These are phyloP conservation scores for Penicillium salamii DNA, from an alignment of 495 filamentous ascomycete species.

Conservation along the genomic window DNA sequence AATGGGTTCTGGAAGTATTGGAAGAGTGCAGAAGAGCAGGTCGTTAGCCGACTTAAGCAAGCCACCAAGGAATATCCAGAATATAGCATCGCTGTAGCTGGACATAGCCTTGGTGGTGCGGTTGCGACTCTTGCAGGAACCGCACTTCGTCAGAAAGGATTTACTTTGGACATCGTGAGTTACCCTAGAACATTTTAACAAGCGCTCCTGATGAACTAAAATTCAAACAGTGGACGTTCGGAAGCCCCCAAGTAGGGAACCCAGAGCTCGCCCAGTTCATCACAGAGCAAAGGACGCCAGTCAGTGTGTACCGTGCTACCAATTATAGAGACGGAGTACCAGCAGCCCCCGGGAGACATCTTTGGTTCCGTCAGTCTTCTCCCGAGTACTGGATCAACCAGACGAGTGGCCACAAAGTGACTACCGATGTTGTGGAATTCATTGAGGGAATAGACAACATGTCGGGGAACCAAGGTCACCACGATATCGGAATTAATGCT, in stretches of 20 bases:
- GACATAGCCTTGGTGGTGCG: constrained; percentile 64
- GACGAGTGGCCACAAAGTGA: not conserved
- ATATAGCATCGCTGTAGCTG: constrained; percentile 54
- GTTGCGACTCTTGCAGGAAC: constrained; percentile 57
- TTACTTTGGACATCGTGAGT: constrained; percentile 23
- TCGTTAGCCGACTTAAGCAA: constrained; percentile 36
- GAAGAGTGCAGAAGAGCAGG: constrained; percentile 34
- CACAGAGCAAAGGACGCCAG: constrained; percentile 26
- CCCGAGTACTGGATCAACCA: constrained; percentile 60
- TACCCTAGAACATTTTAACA: not conserved
- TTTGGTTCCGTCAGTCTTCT: constrained; percentile 49
- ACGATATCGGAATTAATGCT: constrained; percentile 15
- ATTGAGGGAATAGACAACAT: not conserved
- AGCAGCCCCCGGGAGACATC: constrained; percentile 48
- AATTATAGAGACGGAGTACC: constrained; percentile 64
- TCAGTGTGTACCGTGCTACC: constrained; percentile 58
- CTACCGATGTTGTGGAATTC: not conserved
- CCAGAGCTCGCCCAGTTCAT: constrained; percentile 50
- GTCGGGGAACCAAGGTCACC: constrained; percentile 23
- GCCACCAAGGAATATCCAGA: constrained; percentile 36
- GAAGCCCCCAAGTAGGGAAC: constrained; percentile 63
- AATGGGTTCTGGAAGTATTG: constrained; percentile 52
- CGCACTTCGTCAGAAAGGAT: constrained; percentile 47
- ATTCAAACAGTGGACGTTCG: constrained; percentile 55
- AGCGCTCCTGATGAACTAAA: not conserved